Evolutionary conservation across 1,284 basidiomycete species (phyloP), one percentile per base, ranked within the genome.

Genomic region (Coriolopsis trogii): DNA sequence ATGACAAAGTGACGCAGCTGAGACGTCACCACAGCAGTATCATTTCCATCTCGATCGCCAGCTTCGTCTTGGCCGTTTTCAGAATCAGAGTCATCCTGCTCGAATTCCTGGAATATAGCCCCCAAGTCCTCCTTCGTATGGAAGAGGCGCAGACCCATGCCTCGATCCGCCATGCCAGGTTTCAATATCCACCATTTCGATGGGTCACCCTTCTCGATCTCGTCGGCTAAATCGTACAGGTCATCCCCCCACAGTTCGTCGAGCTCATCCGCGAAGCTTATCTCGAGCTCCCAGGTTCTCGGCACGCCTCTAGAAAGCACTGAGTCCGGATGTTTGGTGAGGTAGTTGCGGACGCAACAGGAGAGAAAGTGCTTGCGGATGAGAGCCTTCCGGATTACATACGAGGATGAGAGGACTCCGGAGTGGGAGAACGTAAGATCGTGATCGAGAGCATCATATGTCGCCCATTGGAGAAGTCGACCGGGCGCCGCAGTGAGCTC

Each of bases 1-100:
- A 98, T 88, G 16, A 99, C 94, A 71, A 98, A 99, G 72, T 98
- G 93, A 28, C 96, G 82, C 33, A 99, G 77, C 59, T 98, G 96
- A 16, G 93, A 94, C 13, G 84, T 89, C 41, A 85, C 74, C 9
- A 96, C 81, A n/a, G 79, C 75, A 2, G 89, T 91, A 24, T 63
- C 70, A 8, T 57, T 60, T 6, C 67, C 39, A 64, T 73, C 73
- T 16, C 20, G n/a, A 0, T 62, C 63, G 2, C 60, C 62, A 3
- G 64, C 65, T 16, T 63, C 77, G 2, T 67, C 67, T 2, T 66
- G 66, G 1, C 66, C 67, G 4, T 18, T 21, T 4, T 70, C 70
- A 4, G 66, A 67, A 12, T 80, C 78, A 3, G 75, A 75, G 1
- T 76, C 72, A 6, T 78, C 73, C 13, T 81, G 78, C 57, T 97